Base-by-base conservation (phyloP, 2,329 filamentous ascomycete species). In the Lachnellula occidentalis region DNA sequence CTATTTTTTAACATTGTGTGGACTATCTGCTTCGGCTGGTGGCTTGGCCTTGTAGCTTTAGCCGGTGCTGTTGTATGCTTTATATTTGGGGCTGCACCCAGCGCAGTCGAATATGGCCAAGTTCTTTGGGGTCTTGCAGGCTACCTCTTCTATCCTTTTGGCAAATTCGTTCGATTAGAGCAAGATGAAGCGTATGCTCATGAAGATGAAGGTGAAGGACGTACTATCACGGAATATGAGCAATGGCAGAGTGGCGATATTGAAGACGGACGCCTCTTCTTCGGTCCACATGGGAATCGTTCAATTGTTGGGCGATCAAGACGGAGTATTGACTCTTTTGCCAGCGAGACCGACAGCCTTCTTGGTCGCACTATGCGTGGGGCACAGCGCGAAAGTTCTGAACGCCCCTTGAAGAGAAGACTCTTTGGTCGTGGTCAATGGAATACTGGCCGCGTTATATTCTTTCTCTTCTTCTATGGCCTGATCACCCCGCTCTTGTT, bases 191-290 rank as follows among this genome's bases (percentile, higher is more conserved):
- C 88, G 43, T 99, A 99, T 68, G 78, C 90, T 47, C 88, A 96
- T 57, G 94, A 99, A 73, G 94, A 99, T 66, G 85, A 94, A 67
- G 92, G 92, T 41, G 94, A 99, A 72, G 94, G 94, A 19, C 85
- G 94, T 67, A 97, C 92, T 74, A 96, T 99, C 67, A 95, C 90
- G 66, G 94, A 99, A 74, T 99, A 99, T 69, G 94, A 99, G 71
- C 91, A 96, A 73, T 99, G 94, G 94, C 94, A 99, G 74, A 96
- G 85, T 68, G 94, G 94, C 49, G 94, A 99, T 67, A 81, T 99
- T 34, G 94, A 99, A 71, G 91, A 97, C 70, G 94, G 94, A 3
- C 83, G 92, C 34, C 80, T 99, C 2, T 97, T 99, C 76, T 99
- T 99, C 70, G 95, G 94, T 0, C 94, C 94, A 3, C 75, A 69